phyloP scores from a whole-genome alignment of 176 grass and related monocot genomes.

The Puya raimondii region DNA sequence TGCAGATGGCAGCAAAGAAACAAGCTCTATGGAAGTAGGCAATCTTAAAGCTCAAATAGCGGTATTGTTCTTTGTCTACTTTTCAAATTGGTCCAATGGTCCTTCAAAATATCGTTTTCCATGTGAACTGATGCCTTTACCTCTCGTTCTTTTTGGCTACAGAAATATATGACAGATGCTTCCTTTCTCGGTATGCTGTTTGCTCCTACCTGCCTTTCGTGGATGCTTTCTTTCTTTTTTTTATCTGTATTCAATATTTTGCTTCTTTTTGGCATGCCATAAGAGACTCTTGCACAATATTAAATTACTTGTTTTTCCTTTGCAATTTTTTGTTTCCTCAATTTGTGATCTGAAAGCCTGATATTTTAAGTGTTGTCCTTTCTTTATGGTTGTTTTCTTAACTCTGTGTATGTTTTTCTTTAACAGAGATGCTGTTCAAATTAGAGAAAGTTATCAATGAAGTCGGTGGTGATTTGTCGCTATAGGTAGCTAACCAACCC shows the following conservation, averaged over 20 bases:
- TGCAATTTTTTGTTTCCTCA: too few species aligned
- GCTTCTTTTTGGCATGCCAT: conserved; percentile 7
- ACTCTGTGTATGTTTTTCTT: neutral
- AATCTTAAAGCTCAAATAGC: conserved; percentile 45
- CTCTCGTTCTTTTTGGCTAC: conserved; percentile 13
- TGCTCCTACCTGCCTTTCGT: neutral
- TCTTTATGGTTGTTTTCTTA: neutral
- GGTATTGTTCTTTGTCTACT: conserved; percentile 24
- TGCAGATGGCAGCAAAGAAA: conserved; percentile 24
- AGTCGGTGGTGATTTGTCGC: conserved; percentile 37
- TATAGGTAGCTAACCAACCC: conserved; percentile 26
- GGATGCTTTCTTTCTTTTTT: neutral
- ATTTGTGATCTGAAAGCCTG: neutral
- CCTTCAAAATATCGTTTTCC: neutral
- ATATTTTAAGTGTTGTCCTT: neutral
- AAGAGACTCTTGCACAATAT: too few species aligned
- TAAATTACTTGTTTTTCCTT: too few species aligned
- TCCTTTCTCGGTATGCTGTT: conserved; percentile 54
- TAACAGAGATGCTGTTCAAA: conserved; percentile 51
- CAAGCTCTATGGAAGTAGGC: neutral
- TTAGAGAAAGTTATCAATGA: conserved; percentile 55
- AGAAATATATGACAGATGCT: conserved; percentile 48
- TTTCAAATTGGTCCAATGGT: neutral
- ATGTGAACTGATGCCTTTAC: conserved; percentile 2
- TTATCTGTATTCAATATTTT: conserved; percentile 10